These are phyloP conservation scores for Carex pumila DNA, from an alignment of 176 grass and related monocot species.

Conservation along the genomic window DNA sequence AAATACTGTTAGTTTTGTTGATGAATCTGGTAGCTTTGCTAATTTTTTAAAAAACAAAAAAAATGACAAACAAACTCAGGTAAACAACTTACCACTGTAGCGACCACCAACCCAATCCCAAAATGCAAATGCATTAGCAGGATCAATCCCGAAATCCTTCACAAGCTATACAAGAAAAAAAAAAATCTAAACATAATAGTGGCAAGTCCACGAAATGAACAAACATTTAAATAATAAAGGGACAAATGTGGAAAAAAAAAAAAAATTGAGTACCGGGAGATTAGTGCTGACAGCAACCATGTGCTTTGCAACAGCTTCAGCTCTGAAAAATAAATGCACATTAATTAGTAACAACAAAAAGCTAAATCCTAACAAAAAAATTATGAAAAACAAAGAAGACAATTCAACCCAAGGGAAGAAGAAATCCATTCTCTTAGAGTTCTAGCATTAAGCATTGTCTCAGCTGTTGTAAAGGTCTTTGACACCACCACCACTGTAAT, in stretches of 20 bases:
- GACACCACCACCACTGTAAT: conserved; percentile 90
- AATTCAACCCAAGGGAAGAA: conserved; percentile 77
- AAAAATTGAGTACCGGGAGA: conserved; percentile 46
- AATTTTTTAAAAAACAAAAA: background rate
- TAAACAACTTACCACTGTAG: conserved; percentile 74
- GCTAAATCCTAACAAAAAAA: background rate
- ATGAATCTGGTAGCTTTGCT: background rate
- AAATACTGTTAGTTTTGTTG: background rate
- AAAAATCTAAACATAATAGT: background rate
- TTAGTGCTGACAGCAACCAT: conserved; percentile 99
- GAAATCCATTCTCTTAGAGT: conserved; percentile 94
- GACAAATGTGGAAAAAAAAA: too few species aligned
- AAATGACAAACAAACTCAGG: background rate
- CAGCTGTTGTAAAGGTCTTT: conserved; percentile 99
- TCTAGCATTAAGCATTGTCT: conserved; percentile 99
- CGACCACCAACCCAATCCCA: conserved; percentile 99
- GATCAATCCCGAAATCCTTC: conserved; percentile 85
- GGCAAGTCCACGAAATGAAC: background rate
- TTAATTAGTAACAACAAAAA: conserved; percentile 22
- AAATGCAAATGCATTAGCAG: conserved; percentile 93
- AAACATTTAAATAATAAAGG: background rate
- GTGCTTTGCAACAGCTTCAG: conserved; percentile 84
- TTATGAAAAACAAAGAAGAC: conserved; percentile 21
- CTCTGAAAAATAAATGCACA: conserved; percentile 35
- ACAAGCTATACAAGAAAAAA: conserved; percentile 65